Evolutionary conservation across 768 basidiomycete genomes (phyloP), one percentile per base, ranked within the genome.

Genomic region (Rhizopogon roseolus): DNA sequence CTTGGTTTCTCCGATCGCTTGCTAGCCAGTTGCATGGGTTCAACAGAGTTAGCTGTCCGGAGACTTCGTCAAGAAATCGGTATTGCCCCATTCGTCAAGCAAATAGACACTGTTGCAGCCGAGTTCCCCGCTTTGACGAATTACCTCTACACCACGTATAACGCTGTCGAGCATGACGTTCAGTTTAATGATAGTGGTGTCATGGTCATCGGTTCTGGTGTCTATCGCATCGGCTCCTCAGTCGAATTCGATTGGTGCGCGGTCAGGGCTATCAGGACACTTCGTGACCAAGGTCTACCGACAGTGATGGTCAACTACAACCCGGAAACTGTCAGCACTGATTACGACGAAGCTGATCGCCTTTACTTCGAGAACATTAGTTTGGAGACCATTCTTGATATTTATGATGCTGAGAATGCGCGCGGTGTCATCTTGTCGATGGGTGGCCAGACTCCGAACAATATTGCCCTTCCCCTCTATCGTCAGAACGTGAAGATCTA

Each of bases 221-320:
- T 98, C 2, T 99, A 99, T 72, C 88, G 97, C 50, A 99, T 99
- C 60, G 96, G 97, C 16, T 98, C 96, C 2, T 98, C 95, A 4
- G 96, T 99, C 70, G 96, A 99, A 74, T 98, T 99, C 73, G 96
- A 98, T 68, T 99, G 96, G 96, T 98, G 96, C 70, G 97, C 96
- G 14, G 96, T 99, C 50, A 88, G 95, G 46, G 93, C 95, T 32
- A 98, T 98, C 66, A 78, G 96, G 61, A 98, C 97, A 0, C 78
- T 99, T 28, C 92, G 95, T 59, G 90, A 96, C n/a, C 86, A 90
- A 64, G 94, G 95, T 16, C 74, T 93, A 46, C 92, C 91, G 57
- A 98, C 96, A 4, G 84, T 98, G 70, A 99, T 98, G 96, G 90
- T 98, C 75, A 98, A 99, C 75, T 98, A 98, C 73, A 98, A 99